Evolutionary conservation across 768 basidiomycete species (phyloP).

Genomic region (Naganishia friedmannii): DNA sequence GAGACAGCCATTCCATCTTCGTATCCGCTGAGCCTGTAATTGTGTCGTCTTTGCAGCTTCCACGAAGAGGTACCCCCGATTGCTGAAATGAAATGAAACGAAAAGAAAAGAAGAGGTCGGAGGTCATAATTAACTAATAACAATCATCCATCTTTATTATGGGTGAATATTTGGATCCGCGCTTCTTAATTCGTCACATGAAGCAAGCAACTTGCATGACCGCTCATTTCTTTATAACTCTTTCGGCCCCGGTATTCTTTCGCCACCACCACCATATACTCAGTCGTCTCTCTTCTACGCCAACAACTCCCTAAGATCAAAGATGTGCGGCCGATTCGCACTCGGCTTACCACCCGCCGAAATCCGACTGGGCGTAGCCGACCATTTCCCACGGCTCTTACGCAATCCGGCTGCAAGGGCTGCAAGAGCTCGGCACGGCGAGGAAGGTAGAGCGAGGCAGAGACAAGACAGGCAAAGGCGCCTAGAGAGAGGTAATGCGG

Average conservation of each 20-base stretch:
- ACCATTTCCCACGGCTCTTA: conserved; percentile 17
- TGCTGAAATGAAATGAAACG: too few species aligned
- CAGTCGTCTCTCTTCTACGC: not conserved
- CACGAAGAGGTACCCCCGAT: too few species aligned
- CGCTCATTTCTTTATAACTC: not conserved
- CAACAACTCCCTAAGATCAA: not conserved
- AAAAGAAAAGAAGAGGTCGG: too few species aligned
- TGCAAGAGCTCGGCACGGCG: conserved; percentile 10
- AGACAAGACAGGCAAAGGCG: conserved; percentile 17
- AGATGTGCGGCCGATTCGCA: conserved; percentile 31
- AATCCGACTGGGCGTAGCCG: conserved; percentile 18
- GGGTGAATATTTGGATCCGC: not conserved
- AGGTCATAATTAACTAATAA: too few species aligned
- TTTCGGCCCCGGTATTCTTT: not conserved
- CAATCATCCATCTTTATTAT: not conserved
- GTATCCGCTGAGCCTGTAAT: too few species aligned
- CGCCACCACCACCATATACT: not conserved
- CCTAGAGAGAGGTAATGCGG: not conserved
- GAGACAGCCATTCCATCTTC: conserved; percentile 20
- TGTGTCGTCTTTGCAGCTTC: too few species aligned
- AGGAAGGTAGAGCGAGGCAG: not conserved
- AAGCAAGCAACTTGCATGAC: not conserved
- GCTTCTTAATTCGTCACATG: conserved; percentile 2
- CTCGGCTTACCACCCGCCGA: conserved; percentile 13
- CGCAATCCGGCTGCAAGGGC: not conserved